These are phyloP conservation scores for Coriolopsis trogii DNA, from an alignment of 1,284 basidiomycete species.

Conservation along the genomic window DNA sequence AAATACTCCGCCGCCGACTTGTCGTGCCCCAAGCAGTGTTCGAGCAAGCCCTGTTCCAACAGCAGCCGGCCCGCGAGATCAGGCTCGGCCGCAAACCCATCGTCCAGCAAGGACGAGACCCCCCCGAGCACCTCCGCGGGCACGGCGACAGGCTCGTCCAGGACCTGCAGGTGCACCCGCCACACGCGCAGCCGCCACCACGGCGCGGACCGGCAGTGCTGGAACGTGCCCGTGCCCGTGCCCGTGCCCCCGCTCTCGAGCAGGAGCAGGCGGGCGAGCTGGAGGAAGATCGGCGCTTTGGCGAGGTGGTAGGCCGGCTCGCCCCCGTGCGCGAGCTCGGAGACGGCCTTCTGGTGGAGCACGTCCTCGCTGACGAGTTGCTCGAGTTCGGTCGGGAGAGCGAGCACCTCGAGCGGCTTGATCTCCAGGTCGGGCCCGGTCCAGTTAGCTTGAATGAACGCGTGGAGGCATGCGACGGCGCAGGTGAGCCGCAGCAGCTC, in stretches of 20 bases:
- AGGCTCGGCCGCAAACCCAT: conserved; percentile 43
- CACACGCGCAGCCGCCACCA: conserved; percentile 87
- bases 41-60: conserved; percentile 82
- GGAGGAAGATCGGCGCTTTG: conserved; percentile 70
- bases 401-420: conserved; percentile 54
- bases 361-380: conserved; percentile 47
- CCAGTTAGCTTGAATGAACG: conserved; percentile 96
- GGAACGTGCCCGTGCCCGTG: no score
- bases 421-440: conserved; percentile 89
- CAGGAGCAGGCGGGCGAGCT: conserved; percentile 75
- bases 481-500: conserved; percentile 67
- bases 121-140: conserved; percentile 50
- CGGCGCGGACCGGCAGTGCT: conserved; percentile 46
- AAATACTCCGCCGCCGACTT: conserved; percentile 82
- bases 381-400: conserved; percentile 35
- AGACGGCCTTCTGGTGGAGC: conserved; percentile 71
- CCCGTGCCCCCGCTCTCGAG: no score
- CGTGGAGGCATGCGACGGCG: conserved; percentile 82
- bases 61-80: conserved; percentile 74
- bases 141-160: conserved; percentile 84
- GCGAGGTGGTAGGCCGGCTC: conserved; percentile 97
- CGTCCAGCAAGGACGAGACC: conserved; percentile 52
- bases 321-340: conserved; percentile 82
- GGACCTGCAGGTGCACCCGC: conserved; percentile 79
- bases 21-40: conserved; percentile 78